Evolutionary conservation across 179 eudicot species (phyloP).

Genomic region (Beta macrorhiza): DNA sequence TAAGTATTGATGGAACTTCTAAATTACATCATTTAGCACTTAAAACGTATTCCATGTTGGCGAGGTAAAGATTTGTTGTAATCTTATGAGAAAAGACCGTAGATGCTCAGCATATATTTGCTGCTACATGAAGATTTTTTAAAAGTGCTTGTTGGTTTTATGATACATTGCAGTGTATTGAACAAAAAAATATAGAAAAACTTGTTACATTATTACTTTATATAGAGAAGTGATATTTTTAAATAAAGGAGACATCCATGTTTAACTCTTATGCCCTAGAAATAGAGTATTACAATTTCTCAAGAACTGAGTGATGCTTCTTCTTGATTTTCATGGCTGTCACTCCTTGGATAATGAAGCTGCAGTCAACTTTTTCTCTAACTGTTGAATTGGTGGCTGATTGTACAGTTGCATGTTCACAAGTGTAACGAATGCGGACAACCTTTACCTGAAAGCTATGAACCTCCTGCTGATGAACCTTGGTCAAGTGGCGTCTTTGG

Average conservation of each 20-base stretch:
- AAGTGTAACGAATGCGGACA: constrained; percentile 91
- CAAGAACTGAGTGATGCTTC: constrained; percentile 1
- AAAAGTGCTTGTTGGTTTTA: not conserved
- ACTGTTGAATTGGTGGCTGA: constrained; percentile 16
- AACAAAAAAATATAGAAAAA: not conserved
- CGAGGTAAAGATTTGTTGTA: not conserved
- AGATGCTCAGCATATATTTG: not conserved
- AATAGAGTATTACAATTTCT: not conserved
- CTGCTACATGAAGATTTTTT: not conserved
- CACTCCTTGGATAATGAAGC: not conserved
- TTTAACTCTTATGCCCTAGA: not conserved
- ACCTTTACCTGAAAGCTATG: constrained; percentile 90
- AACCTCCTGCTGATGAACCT: constrained; percentile 86
- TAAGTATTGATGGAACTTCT: not conserved
- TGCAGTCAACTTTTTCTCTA: constrained; percentile 5
- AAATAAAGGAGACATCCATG: not conserved
- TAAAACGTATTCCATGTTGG: not conserved
- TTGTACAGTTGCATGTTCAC: constrained; percentile 64
- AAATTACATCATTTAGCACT: not conserved
- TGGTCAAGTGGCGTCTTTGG: constrained; percentile 93
- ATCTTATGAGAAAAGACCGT: not conserved
- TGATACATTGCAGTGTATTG: not conserved
- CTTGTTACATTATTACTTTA: not conserved
- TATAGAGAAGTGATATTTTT: not conserved
- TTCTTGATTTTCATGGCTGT: not conserved